phyloP scores from a whole-genome alignment of 2,329 filamentous ascomycete species.

The Coniochaeta ligniaria region DNA sequence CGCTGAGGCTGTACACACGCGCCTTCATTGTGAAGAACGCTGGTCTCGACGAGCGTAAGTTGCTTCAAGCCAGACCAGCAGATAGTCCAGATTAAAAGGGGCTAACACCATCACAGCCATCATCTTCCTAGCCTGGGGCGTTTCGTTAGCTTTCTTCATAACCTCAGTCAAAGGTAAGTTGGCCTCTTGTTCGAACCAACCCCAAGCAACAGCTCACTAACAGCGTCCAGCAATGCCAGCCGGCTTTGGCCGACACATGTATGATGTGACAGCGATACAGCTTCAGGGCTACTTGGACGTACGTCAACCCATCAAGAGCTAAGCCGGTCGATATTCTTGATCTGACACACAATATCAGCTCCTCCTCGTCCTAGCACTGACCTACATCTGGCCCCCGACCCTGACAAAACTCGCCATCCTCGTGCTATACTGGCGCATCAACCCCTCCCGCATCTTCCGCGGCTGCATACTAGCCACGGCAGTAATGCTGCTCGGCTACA shows the following conservation, averaged over 20 bases:
- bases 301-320: neutral
- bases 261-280: constrained; percentile 4
- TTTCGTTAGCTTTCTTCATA: constrained; percentile 4
- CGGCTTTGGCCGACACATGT: constrained; percentile 6
- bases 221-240: constrained; percentile 3
- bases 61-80: neutral
- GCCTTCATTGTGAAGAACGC: constrained; percentile 2
- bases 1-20: constrained; percentile 5
- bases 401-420: constrained; percentile 14
- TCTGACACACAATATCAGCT: neutral
- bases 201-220: neutral
- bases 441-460: constrained; percentile 7
- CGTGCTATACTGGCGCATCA: constrained; percentile 13
- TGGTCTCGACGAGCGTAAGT: constrained; percentile 4
- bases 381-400: constrained; percentile 15
- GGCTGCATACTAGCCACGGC: constrained; percentile 6
- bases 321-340: neutral
- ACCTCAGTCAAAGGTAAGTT: constrained; percentile 1
- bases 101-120: constrained; percentile 1
- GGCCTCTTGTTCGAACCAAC: neutral
- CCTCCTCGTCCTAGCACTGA: constrained; percentile 7
- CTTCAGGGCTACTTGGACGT: constrained; percentile 2
- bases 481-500: constrained; percentile 9
- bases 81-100: neutral
- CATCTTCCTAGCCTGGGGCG: constrained; percentile 4